phyloP scores from a whole-genome alignment of 2,329 filamentous ascomycete species.

The Trichophyton schoenleinii region DNA sequence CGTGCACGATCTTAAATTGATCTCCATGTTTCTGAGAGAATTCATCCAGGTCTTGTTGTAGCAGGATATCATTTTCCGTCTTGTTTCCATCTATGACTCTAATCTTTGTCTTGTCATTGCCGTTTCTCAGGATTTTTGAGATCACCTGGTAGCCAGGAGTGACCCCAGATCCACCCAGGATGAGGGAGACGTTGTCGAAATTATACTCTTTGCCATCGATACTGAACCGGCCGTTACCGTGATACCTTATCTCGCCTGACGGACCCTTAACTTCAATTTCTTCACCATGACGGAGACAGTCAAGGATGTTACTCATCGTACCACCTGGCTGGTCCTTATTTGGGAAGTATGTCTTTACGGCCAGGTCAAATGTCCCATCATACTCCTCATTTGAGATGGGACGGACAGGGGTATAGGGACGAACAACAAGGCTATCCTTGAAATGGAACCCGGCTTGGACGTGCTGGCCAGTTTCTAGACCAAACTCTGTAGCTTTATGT shows the following conservation, averaged over 20 bases:
- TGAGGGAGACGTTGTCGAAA: slow-evolving; percentile 37
- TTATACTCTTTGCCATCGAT: slow-evolving; percentile 31
- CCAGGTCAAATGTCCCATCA: slow-evolving; percentile 37
- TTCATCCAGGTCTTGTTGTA: slow-evolving; percentile 32
- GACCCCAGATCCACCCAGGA: slow-evolving; percentile 41
- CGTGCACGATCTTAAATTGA: slow-evolving; percentile 36
- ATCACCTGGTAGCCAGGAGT: slow-evolving; percentile 43
- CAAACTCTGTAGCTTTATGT: slow-evolving; percentile 29
- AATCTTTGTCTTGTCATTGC: slow-evolving; percentile 28
- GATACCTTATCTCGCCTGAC: slow-evolving; percentile 40
- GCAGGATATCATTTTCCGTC: slow-evolving; percentile 36
- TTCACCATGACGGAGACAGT: slow-evolving; percentile 38
- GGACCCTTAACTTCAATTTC: slow-evolving; percentile 42
- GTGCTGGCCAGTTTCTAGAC: slow-evolving; percentile 41
- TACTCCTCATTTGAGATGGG: slow-evolving; percentile 26
- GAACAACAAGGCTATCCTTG: slow-evolving; percentile 39
- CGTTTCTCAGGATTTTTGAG: slow-evolving; percentile 28
- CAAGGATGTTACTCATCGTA: slow-evolving; percentile 43
- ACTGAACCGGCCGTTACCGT: slow-evolving; percentile 35
- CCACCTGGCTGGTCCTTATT: slow-evolving; percentile 38
- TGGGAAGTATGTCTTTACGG: slow-evolving; percentile 43
- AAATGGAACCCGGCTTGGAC: slow-evolving; percentile 43
- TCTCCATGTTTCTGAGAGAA: slow-evolving; percentile 28
- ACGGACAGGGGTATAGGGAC: slow-evolving; percentile 40
- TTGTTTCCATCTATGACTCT: slow-evolving; percentile 39